phyloP scores from a whole-genome alignment of 176 grass and related monocot species.

The Aegilops bicornis region DNA sequence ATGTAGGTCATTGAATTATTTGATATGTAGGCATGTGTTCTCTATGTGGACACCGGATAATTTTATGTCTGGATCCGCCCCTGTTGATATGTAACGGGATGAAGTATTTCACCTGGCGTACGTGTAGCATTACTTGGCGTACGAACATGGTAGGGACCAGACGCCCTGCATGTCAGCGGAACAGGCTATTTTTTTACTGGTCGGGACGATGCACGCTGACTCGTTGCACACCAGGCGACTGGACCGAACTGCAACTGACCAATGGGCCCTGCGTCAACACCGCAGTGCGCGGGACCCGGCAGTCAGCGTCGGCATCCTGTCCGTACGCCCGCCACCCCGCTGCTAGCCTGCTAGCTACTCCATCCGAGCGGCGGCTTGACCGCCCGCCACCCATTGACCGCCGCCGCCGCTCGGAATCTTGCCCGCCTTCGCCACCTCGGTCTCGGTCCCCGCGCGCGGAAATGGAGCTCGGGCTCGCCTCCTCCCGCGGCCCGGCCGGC shows the following conservation, averaged over 20 bases:
- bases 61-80: too few relatives aligned
- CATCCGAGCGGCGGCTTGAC: background rate
- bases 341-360: too few relatives aligned
- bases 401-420: background rate
- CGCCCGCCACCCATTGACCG: background rate
- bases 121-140: too few relatives aligned
- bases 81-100: too few relatives aligned
- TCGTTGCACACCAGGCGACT: background rate
- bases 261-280: background rate
- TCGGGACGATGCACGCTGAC: too few relatives aligned
- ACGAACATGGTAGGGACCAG: too few relatives aligned
- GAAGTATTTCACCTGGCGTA: too few relatives aligned
- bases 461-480: constrained; percentile 45
- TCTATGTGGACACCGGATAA: too few relatives aligned
- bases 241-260: background rate
- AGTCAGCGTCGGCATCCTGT: background rate
- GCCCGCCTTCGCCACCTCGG: background rate
- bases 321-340: background rate
- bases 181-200: too few relatives aligned
- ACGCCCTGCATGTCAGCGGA: too few relatives aligned
- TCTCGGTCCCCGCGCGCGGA: background rate
- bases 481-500: background rate
- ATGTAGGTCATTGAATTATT: too few relatives aligned
- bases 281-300: background rate
- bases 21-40: too few relatives aligned